Evolutionary conservation across 78 protist species (phyloP).

Genomic region (Creolimax fragrantissima): DNA sequence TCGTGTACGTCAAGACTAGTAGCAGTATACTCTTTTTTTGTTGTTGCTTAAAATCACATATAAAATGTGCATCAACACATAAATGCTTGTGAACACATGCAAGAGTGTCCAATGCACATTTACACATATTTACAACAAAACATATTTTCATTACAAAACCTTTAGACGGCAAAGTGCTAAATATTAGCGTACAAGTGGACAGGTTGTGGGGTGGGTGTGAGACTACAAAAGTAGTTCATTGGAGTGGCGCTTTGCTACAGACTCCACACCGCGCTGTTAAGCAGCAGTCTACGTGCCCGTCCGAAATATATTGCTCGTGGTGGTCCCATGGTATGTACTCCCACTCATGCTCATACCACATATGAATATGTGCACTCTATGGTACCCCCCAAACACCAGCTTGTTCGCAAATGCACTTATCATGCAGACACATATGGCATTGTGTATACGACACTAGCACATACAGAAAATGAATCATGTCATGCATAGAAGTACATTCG

Average conservation of each 20-base stretch:
- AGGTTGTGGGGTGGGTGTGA: not conserved
- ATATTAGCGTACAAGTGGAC: not conserved
- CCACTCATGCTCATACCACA: too few species aligned
- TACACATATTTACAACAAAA: not conserved
- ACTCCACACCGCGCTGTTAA: not conserved
- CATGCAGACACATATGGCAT: too few species aligned
- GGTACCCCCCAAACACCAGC: too few species aligned
- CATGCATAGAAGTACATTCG: too few species aligned
- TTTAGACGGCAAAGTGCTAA: not conserved
- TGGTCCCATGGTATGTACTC: not conserved
- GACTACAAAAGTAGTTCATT: not conserved
- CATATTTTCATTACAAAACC: not conserved
- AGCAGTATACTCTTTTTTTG: too few species aligned
- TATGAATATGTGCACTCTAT: too few species aligned
- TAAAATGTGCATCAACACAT: not conserved
- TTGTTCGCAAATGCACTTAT: too few species aligned
- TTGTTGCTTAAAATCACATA: too few species aligned
- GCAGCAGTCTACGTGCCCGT: not conserved
- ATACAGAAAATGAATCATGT: too few species aligned
- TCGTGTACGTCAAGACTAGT: too few species aligned
- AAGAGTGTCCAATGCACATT: not conserved
- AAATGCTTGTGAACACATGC: not conserved
- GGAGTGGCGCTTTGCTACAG: not conserved
- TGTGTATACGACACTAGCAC: too few species aligned
- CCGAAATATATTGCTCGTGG: conserved; percentile 7